phyloP scores from a whole-genome alignment of 2,329 filamentous ascomycete species.

The Colletotrichum theobromicola region DNA sequence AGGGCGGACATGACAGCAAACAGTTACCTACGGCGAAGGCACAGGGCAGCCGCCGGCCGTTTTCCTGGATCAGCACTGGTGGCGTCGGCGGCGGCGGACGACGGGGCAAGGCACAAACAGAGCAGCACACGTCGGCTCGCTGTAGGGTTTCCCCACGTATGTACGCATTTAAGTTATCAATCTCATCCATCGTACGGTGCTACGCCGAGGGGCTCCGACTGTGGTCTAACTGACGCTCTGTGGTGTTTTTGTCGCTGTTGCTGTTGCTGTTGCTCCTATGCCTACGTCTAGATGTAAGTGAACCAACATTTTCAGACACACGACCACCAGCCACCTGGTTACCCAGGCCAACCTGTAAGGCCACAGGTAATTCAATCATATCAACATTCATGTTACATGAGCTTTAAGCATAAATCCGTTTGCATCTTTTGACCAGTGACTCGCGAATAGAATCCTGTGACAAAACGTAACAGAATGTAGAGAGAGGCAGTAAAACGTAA shows the following conservation, averaged over 20 bases:
- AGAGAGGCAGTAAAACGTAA: not conserved
- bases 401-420: not conserved
- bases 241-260: not conserved
- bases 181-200: not conserved
- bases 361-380: not conserved
- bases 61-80: conserved; percentile 4
- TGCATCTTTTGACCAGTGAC: not conserved
- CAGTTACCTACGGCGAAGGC: not conserved
- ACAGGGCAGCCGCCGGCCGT: not conserved
- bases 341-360: not conserved
- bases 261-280: not conserved
- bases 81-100: not conserved
- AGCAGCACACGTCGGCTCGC: not conserved
- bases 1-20: not conserved
- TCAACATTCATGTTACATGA: not conserved
- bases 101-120: not conserved
- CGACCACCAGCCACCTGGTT: not conserved
- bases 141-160: not conserved
- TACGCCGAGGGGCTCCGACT: not conserved
- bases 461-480: not conserved
- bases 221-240: not conserved
- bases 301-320: not conserved
- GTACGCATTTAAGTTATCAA: not conserved
- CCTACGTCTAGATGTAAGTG: not conserved
- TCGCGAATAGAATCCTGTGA: not conserved